Evolutionary conservation across 306 rosid species (phyloP), one percentile per base, ranked within the genome.

Genomic region (Clitoria ternatea): DNA sequence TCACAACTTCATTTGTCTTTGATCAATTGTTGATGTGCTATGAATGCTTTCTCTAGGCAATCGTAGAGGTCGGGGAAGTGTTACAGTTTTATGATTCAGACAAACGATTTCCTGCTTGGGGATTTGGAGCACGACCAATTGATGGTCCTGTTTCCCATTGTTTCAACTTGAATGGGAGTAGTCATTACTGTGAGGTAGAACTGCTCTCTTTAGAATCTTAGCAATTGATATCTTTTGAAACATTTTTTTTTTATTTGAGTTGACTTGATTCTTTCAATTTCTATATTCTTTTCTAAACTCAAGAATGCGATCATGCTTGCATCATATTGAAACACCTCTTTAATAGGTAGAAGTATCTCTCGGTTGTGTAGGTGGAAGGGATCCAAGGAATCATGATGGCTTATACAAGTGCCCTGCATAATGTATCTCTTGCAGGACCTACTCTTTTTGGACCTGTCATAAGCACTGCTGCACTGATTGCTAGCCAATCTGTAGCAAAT

Each of bases 91-190:
- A 90, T 77, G 94, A 90, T 67, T 47, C 89, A 17, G 90, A 86
- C 77, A 90, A 88, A 69, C 95, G 88, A 72, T 90, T 49, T 77
- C 97, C 94, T 11, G 86, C 95, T 0, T 88, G 92, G 97, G 95
- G 97, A 59, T 88, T 90, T 79, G 95, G 95, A 49, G 97, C 97
- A 61, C 87, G 95, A 26, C 97, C 94, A 32, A 82, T 90, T 66
- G 97, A 90, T 11, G 95, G 95, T 59, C 97, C 97, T 39, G 91
- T 90, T 50, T 84, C 90, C 65, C 97, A 90, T 81, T 90, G 96
- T 84, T 90, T 90, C 85, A 87, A 85, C 80, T 82, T 90, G 81
- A 90, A 90, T 59, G 96, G 96, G 72, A 90, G 96, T 82, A 82
- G 83, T 75, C 88, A 82, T 69, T 43, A 85, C 76, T 82, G 85